Percentiles rank a stretch among this genome's conserved stretches.
Conservation (phyloP, 2,329 filamentous ascomycete species). For the Colletotrichum kahawae region DNA sequence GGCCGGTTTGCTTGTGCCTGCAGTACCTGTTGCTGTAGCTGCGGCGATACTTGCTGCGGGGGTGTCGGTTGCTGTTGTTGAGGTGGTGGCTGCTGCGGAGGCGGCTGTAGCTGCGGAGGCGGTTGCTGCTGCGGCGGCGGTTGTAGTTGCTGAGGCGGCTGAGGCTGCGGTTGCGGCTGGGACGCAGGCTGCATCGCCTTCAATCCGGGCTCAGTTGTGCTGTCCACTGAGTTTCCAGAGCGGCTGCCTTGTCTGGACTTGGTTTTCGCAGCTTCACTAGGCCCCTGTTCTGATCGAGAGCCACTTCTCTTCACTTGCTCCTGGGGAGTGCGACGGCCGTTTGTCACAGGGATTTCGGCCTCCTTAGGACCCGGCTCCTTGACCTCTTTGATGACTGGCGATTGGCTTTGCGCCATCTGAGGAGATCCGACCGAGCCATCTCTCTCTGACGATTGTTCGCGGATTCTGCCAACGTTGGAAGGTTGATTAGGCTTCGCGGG, state of each 20-base stretch:
- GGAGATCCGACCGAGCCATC: slow-evolving; percentile 40
- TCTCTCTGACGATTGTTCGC: slow-evolving; percentile 57
- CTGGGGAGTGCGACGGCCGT: slow-evolving; percentile 70
- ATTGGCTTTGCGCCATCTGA: slow-evolving; percentile 37
- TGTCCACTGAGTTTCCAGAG: slow-evolving; percentile 72
- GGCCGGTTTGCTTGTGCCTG: slow-evolving; percentile 47
- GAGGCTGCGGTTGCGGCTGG: background rate
- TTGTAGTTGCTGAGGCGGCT: background rate
- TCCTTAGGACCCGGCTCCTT: slow-evolving; percentile 32
- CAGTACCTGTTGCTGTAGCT: slow-evolving; percentile 24
- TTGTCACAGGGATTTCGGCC: slow-evolving; percentile 57
- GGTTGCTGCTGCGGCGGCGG: background rate
- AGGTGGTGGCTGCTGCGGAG: background rate
- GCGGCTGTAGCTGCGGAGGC: background rate
- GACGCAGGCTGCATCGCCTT: slow-evolving; percentile 35
- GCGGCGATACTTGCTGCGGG: background rate
- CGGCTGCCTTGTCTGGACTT: slow-evolving; percentile 50
- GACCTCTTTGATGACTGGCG: slow-evolving; percentile 47
- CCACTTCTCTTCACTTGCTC: slow-evolving; percentile 50
- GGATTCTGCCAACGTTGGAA: slow-evolving; percentile 44
- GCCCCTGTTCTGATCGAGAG: slow-evolving; percentile 39
- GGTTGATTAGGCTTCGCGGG: slow-evolving; percentile 52
- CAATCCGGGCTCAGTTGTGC: slow-evolving; percentile 62
- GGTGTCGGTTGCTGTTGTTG: slow-evolving; percentile 54
- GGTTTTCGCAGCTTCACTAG: slow-evolving; percentile 34